Evolutionary conservation across 1,284 basidiomycete genomes (phyloP).

Genomic region (Heterobasidion occidentale): DNA sequence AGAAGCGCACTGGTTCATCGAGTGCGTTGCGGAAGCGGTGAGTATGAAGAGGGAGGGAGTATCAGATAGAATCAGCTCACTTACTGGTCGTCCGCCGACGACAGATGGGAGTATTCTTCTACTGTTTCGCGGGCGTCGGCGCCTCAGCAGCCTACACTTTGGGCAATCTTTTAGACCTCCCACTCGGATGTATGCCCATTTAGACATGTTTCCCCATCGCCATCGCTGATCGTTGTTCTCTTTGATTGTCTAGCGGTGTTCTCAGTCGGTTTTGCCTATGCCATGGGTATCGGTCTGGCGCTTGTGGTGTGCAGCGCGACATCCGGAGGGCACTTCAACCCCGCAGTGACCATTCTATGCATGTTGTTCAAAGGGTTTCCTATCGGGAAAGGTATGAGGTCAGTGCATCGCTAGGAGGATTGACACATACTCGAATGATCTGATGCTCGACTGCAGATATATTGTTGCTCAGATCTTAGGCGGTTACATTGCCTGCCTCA

Average conservation of each 20-base stretch:
- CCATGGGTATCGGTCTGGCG: slow-evolving; percentile 52
- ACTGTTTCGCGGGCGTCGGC: slow-evolving; percentile 51
- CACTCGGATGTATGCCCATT: slow-evolving; percentile 37
- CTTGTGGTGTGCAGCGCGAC: slow-evolving; percentile 39
- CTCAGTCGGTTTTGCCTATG: slow-evolving; percentile 51
- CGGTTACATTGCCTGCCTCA: slow-evolving; percentile 43
- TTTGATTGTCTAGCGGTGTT: slow-evolving; percentile 33
- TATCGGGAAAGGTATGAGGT: slow-evolving; percentile 30
- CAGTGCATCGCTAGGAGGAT: slow-evolving; percentile 20
- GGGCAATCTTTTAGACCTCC: slow-evolving; percentile 32
- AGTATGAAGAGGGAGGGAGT: slow-evolving; percentile 3
- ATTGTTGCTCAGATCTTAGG: slow-evolving; percentile 52
- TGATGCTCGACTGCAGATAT: slow-evolving; percentile 31
- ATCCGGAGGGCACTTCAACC: slow-evolving; percentile 56
- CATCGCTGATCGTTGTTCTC: background rate
- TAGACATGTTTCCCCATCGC: background rate
- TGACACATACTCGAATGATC: too few species aligned
- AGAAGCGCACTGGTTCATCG: slow-evolving; percentile 38
- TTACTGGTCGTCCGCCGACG: slow-evolving; percentile 21
- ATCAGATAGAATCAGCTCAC: background rate
- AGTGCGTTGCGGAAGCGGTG: slow-evolving; percentile 51
- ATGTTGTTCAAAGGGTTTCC: slow-evolving; percentile 50
- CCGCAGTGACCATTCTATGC: slow-evolving; percentile 45
- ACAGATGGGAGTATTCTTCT: slow-evolving; percentile 32
- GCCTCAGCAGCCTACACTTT: slow-evolving; percentile 42